Evolutionary conservation across 1,284 basidiomycete species (phyloP).

Genomic region (Rhodotorula glutinis): DNA sequence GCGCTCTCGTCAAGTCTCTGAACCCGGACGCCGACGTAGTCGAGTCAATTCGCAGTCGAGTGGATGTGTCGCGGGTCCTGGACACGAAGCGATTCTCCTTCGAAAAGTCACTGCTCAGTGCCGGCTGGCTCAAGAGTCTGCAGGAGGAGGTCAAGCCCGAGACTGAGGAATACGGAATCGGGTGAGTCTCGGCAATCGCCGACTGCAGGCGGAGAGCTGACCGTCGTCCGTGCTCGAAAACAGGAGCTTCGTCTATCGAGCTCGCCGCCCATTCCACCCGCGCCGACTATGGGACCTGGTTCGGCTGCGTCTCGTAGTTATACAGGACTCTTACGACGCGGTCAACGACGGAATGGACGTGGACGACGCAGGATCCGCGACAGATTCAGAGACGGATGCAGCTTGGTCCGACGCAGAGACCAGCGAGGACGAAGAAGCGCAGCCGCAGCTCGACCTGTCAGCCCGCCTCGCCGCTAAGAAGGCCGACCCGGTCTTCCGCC

Average conservation of each 20-base stretch:
- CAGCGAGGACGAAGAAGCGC: conserved; percentile 5
- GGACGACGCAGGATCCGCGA: neutral
- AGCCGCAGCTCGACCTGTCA: conserved; percentile 52
- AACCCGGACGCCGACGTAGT: conserved; percentile 48
- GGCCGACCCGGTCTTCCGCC: conserved; percentile 47
- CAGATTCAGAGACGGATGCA: no score
- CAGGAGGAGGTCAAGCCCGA: conserved; percentile 50
- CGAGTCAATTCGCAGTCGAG: conserved; percentile 42
- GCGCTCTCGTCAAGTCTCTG: conserved; percentile 48
- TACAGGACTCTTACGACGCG: conserved; percentile 41
- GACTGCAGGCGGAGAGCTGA: conserved; percentile 6
- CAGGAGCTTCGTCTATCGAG: conserved; percentile 45
- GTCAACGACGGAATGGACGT: conserved; percentile 13
- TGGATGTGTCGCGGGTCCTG: conserved; percentile 50
- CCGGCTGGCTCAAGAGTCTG: conserved; percentile 53
- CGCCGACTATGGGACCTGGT: conserved; percentile 52
- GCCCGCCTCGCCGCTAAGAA: conserved; percentile 50
- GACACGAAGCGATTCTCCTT: conserved; percentile 50
- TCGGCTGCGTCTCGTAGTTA: conserved; percentile 50
- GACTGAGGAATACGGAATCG: conserved; percentile 51
- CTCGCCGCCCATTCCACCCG: conserved; percentile 52
- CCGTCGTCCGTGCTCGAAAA: neutral
- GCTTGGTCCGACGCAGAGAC: conserved; percentile 17
- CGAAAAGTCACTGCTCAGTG: conserved; percentile 50
- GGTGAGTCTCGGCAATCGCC: conserved; percentile 32